A percentile compares a stretch with the other conserved stretches of the same genome.
These are phyloP conservation scores for Globisporangium emineosum DNA, from an alignment of 352 stramenopile genomes.

Conservation along the genomic window DNA sequence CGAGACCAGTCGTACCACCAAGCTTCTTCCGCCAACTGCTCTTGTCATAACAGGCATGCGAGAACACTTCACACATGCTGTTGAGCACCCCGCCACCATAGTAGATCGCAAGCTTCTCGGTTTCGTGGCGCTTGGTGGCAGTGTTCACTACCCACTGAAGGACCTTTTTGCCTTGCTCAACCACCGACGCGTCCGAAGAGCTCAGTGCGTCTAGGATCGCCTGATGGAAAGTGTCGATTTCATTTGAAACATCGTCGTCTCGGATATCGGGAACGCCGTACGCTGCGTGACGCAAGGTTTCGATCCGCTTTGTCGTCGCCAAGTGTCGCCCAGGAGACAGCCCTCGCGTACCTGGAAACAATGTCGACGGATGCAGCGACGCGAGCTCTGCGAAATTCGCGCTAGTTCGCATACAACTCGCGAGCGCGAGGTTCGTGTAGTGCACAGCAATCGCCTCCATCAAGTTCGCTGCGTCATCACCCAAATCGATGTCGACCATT, in stretches of 20 bases:
- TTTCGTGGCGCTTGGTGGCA: conserved; percentile 35
- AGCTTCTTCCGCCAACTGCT: conserved; percentile 82
- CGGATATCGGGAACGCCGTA: conserved; percentile 66
- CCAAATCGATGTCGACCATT: conserved; percentile 74
- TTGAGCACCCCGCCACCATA: conserved; percentile 71
- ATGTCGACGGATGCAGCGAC: conserved; percentile 64
- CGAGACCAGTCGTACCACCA: conserved; percentile 66
- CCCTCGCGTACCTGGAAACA: conserved; percentile 73
- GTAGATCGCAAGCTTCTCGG: conserved; percentile 37
- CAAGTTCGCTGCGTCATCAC: conserved; percentile 47
- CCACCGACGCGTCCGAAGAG: conserved; percentile 52
- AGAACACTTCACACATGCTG: conserved; percentile 75
- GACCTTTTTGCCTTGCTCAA: conserved; percentile 51
- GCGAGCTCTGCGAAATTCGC: conserved; percentile 70
- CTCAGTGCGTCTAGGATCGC: conserved; percentile 62
- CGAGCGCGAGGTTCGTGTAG: conserved; percentile 48
- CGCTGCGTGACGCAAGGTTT: conserved; percentile 67
- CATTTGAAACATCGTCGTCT: conserved; percentile 44
- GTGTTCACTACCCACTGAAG: conserved; percentile 55
- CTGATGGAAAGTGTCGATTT: conserved; percentile 68
- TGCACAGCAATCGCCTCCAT: conserved; percentile 55
- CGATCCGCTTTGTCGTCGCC: conserved; percentile 74
- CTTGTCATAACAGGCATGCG: conserved; percentile 86
- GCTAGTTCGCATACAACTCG: conserved; percentile 46
- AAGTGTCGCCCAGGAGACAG: conserved; percentile 77